Percentiles rank a stretch among this genome's conserved stretches.
Conservation (phyloP, 2,329 filamentous ascomycete genomes). For the Cytospora paraplurivora region DNA sequence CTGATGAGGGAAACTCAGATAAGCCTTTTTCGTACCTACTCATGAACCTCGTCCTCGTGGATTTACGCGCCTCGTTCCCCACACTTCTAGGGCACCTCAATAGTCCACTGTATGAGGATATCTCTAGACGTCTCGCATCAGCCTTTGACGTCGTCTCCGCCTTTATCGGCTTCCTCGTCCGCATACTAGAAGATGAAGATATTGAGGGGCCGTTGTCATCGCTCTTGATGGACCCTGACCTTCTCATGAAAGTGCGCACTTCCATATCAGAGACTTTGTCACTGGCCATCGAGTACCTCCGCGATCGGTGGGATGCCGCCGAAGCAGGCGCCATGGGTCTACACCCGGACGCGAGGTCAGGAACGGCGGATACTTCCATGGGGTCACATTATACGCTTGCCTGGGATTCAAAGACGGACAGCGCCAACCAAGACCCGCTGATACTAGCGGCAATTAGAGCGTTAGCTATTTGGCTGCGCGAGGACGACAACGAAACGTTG, state of each 20-base stretch:
- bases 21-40: slow-evolving; percentile 65
- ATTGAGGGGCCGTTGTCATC: slow-evolving; percentile 30
- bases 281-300: slow-evolving; percentile 64
- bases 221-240: slow-evolving; percentile 57
- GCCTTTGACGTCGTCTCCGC: slow-evolving; percentile 64
- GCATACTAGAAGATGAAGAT: slow-evolving; percentile 54
- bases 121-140: slow-evolving; percentile 58
- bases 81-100: slow-evolving; percentile 61
- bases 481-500: slow-evolving; percentile 64
- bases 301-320: slow-evolving; percentile 70
- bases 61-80: slow-evolving; percentile 65
- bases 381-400: slow-evolving; percentile 53
- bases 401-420: slow-evolving; percentile 59
- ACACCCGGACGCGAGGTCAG: slow-evolving; percentile 56
- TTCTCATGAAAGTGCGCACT: slow-evolving; percentile 62
- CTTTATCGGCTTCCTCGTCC: slow-evolving; percentile 61
- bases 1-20: slow-evolving; percentile 41
- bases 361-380: slow-evolving; percentile 46
- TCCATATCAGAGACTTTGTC: slow-evolving; percentile 65
- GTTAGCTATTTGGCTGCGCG: slow-evolving; percentile 67
- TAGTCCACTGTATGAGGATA: slow-evolving; percentile 51
- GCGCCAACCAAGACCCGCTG: slow-evolving; percentile 57
- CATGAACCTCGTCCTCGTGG: slow-evolving; percentile 65
- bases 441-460: slow-evolving; percentile 60
- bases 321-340: slow-evolving; percentile 64